phyloP scores from a whole-genome alignment of 495 filamentous ascomycete species.

The Xylaria castorea region DNA sequence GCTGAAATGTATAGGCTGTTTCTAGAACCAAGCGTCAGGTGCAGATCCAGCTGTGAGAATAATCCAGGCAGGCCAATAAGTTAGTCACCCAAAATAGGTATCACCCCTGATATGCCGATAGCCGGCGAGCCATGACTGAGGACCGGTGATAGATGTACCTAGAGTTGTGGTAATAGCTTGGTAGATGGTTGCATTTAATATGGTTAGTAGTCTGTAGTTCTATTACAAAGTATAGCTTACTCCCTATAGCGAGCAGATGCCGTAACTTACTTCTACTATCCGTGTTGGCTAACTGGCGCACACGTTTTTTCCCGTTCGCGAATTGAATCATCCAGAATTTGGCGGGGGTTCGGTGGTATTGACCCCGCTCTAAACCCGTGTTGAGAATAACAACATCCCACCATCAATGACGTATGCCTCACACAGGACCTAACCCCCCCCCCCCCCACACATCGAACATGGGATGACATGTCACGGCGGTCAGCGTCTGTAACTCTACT shows the following conservation, averaged over 20 bases:
- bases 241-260: background rate
- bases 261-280: background rate
- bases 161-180: background rate
- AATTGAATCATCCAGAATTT: conserved; percentile 7
- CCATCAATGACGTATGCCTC: conserved; percentile 23
- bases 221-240: background rate
- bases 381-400: conserved; percentile 21
- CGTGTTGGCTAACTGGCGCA: background rate
- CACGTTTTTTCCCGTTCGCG: background rate
- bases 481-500: background rate
- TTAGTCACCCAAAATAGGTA: background rate
- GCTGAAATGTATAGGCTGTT: conserved; percentile 19
- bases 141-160: background rate
- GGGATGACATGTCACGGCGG: conserved; percentile 5
- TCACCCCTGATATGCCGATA: background rate
- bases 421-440: background rate
- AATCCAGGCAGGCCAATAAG: background rate
- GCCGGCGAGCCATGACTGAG: background rate
- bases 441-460: conserved; percentile 1
- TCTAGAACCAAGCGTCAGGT: conserved; percentile 15
- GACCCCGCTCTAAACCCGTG: conserved; percentile 16
- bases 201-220: background rate
- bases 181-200: background rate
- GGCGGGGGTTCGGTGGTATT: conserved; percentile 8
- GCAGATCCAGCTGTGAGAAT: conserved; percentile 15